These are phyloP conservation scores for Colletotrichum tanaceti DNA, from an alignment of 2,329 filamentous ascomycete genomes.

Conservation along the genomic window DNA sequence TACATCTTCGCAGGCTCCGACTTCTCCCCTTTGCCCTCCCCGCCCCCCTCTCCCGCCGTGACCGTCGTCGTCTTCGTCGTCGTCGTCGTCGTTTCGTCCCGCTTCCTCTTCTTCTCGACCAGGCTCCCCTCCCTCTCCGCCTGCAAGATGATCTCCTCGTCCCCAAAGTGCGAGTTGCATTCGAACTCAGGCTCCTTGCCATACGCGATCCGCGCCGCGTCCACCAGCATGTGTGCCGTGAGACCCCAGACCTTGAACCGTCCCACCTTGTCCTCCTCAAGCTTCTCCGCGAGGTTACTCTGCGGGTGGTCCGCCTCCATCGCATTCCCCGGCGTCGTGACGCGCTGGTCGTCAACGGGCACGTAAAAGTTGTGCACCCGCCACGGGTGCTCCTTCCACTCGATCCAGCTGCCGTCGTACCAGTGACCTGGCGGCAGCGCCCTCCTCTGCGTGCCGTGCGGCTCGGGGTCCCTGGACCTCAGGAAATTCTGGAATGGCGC, in stretches of 20 bases:
- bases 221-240: slow-evolving; percentile 91
- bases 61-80: slow-evolving; percentile 41
- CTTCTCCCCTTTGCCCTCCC: slow-evolving; percentile 39
- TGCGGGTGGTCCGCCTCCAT: slow-evolving; percentile 52
- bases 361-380: slow-evolving; percentile 92
- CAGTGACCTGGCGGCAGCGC: slow-evolving; percentile 70
- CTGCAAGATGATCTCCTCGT: slow-evolving; percentile 62
- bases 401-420: slow-evolving; percentile 87
- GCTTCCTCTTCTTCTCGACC: slow-evolving; percentile 57
- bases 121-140: slow-evolving; percentile 59
- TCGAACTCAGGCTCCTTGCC: slow-evolving; percentile 86
- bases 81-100: slow-evolving; percentile 42
- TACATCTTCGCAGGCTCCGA: slow-evolving; percentile 40
- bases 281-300: slow-evolving; percentile 55
- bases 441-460: slow-evolving; percentile 49
- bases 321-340: slow-evolving; percentile 66
- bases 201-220: slow-evolving; percentile 87
- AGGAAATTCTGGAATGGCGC: slow-evolving; percentile 90
- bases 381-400: slow-evolving; percentile 85
- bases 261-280: slow-evolving; percentile 58
- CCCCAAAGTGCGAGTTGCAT: slow-evolving; percentile 66
- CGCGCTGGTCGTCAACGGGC: slow-evolving; percentile 77
- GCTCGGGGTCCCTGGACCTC: slow-evolving; percentile 66
- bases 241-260: slow-evolving; percentile 93
- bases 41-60: slow-evolving; percentile 43